Conservation (phyloP, 345 rosid species). For the Linum lewisii region DNA sequence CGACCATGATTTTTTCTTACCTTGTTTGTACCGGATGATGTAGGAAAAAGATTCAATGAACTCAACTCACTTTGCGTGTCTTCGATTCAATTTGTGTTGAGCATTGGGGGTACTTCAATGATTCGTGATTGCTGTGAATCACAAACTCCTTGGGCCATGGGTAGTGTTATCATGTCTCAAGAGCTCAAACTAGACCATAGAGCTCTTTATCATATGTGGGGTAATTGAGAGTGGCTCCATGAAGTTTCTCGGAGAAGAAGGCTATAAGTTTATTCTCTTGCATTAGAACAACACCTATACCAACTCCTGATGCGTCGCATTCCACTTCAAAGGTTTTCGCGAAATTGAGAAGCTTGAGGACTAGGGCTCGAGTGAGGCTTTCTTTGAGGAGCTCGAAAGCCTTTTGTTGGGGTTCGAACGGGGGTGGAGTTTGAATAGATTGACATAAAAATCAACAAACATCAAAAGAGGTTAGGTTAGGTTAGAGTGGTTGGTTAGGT, state of each 20-base stretch:
- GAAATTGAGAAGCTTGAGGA: too few species aligned
- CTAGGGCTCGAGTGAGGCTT: too few species aligned
- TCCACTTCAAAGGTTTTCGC: background rate
- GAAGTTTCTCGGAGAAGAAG: background rate
- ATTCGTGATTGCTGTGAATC: background rate
- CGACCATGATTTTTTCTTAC: too few species aligned
- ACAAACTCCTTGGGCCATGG: background rate
- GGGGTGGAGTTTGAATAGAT: too few species aligned
- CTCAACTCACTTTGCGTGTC: background rate
- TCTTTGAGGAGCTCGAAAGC: too few species aligned
- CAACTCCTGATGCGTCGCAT: background rate
- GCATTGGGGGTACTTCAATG: background rate
- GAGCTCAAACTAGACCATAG: background rate
- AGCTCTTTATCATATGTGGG: background rate
- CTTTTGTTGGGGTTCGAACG: too few species aligned
- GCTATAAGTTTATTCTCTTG: background rate
- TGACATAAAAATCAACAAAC: too few species aligned
- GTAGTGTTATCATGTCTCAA: background rate
- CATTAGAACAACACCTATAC: background rate
- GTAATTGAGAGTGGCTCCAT: background rate
- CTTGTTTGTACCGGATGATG: too few species aligned
- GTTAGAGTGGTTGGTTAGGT: too few species aligned
- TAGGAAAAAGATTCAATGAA: too few species aligned
- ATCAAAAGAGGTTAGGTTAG: too few species aligned
- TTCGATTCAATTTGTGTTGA: background rate